phyloP scores from a whole-genome alignment of 106 monocot genomes.

The Dendrobium officinale region DNA sequence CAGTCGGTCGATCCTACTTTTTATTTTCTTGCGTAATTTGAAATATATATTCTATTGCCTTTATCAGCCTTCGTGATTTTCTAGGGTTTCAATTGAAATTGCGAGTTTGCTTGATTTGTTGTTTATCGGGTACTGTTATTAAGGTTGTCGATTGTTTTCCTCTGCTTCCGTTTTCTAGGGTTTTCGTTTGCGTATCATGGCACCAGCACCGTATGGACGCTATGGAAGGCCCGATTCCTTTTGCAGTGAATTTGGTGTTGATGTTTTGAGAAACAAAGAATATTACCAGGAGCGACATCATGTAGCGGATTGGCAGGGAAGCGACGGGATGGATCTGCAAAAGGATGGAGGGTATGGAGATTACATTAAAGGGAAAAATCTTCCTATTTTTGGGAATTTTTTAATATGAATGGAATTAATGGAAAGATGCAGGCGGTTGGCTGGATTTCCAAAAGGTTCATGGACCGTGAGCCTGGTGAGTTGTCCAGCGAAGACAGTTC shows the following conservation, averaged over 20 bases:
- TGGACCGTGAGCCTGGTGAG: slow-evolving; percentile 50
- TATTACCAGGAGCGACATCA: slow-evolving; percentile 13
- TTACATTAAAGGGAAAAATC: slow-evolving; percentile 16
- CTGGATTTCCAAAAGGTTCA: neutral
- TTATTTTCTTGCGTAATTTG: no score
- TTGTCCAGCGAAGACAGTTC: slow-evolving; percentile 44
- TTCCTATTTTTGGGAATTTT: slow-evolving; percentile 8
- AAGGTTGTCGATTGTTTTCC: no score
- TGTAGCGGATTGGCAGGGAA: slow-evolving; percentile 18
- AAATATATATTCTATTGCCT: no score
- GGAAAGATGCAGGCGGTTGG: slow-evolving; percentile 8
- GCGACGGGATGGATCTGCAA: slow-evolving; percentile 2
- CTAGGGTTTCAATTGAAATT: no score
- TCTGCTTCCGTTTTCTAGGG: slow-evolving; percentile 11
- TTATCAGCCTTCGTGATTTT: no score
- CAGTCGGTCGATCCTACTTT: no score
- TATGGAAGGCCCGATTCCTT: slow-evolving; percentile 28
- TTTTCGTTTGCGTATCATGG: slow-evolving; percentile 28
- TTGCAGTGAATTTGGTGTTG: slow-evolving; percentile 29
- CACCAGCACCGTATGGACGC: slow-evolving; percentile 26
- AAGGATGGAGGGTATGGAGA: slow-evolving; percentile 27
- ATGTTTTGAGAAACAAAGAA: slow-evolving; percentile 38
- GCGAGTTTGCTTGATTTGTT: no score
- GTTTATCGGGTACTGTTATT: no score
- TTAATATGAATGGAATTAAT: slow-evolving; percentile 11